Evolutionary conservation across 176 grass and related monocot genomes (phyloP), one percentile per base, ranked within the genome.

Genomic region (Hordeum marinum): DNA sequence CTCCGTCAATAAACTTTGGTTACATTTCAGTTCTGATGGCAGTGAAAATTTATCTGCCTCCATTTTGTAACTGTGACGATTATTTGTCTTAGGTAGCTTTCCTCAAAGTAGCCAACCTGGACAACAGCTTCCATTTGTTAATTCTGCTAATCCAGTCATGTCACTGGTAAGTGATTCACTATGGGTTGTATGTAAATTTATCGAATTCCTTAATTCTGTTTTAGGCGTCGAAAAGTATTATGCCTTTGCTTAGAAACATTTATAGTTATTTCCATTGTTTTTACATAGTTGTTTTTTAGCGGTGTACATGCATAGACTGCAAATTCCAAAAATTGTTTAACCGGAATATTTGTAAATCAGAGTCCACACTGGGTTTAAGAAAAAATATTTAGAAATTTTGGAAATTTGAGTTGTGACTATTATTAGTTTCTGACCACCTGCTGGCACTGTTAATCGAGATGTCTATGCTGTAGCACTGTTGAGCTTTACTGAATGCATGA

Each of bases 121-220:
- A 54, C 66, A 73, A 61, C 81, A 93, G 80, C 81, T 96, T 88
- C 96, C 96, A 35, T 99, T 99, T 87, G 83, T 88, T 78, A 88
- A 96, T 88, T 88, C 90, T 72, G 81, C 90, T 78, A 99, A 99
- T 87, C 96, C 94, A 18, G 91, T 99, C 39, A 94, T 99, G 96
- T 99, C 96, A 81, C 84, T 96, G 78, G 96, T 99, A 39, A 99
- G 94, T 94, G 48, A 68, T 82, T 84, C 48, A 76, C 48, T 59
- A 9, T 72, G 13, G 76, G 8, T 68, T 78, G 12, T 26, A 27
- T 76, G 11, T 78, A 78, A 70, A 70, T 63, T 80, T 14, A 13
- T 25, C 69, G 29, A 23, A 85, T 15, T 80, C 18, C 46, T 84
- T 4, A 58, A 48, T 83, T 72, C 80, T 79, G 45, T 78, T 78